Base-by-base conservation (phyloP, 345 rosid species). In the Anacardium occidentale region DNA sequence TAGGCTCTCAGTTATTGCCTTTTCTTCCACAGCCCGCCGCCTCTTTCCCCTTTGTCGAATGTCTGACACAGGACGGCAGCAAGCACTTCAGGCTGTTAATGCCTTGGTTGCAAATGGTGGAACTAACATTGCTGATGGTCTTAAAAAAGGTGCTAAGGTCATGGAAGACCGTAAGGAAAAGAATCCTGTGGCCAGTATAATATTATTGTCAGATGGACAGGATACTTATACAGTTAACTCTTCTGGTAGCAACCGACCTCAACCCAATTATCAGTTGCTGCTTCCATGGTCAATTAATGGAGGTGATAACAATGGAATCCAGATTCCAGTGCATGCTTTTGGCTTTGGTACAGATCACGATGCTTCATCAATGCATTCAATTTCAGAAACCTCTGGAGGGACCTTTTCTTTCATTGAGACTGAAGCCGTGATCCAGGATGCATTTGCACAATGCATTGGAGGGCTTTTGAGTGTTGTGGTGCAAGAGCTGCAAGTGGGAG, bases 401-500 rank as follows among this genome's bases (percentile, higher is more conserved):
- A 96, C 98, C 0, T 96, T 96, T 82, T 93, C 98, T 42, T 93
- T 96, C 75, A 93, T 93, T 3, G 99, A 93, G 84, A 87, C 90
- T 0, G 99, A 91, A 75, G 82, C 91, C 66, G 88, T 85, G 72
- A 91, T 96, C 56, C 99, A 96, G 75, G 98, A 96, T 75, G 98
- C 99, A 64, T 92, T 93, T 82, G 99, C 99, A 17, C 98, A 96
- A 77, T 93, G 99, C 81, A 93, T 96, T 51, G 99, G 99, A 14
- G 99, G 99, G 18, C 90, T 96, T 64, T 67, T 96, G 76, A 96
- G 99, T 68, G 98, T 96, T 59, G 97, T 92, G 34, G 96, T 84
- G 61, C 98, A 93, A 77, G 97, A 91, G 76, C 76, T 95, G 64
- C 91, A 87, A 53, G 89, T 96, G 63, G 85, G 70, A 58, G 74